phyloP scores from a whole-genome alignment of 1,284 basidiomycete genomes.

The Pyrrhoderma lamaoense region DNA sequence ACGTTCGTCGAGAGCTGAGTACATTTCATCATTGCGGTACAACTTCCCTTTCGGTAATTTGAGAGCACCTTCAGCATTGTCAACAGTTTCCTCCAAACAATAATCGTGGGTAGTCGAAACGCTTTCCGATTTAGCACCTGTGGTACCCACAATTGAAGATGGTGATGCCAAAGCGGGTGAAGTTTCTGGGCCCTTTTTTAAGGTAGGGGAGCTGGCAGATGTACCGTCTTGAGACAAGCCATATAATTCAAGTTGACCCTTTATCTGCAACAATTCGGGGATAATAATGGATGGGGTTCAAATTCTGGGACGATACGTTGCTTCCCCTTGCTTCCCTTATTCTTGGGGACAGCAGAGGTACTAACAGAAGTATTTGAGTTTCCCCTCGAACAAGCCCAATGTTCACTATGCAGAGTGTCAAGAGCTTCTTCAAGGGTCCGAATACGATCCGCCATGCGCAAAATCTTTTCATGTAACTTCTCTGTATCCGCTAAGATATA shows the following conservation, averaged over 20 bases:
- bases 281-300: constrained; percentile 22
- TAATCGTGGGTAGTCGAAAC: too few species aligned
- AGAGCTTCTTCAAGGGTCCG: constrained; percentile 8
- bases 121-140: too few species aligned
- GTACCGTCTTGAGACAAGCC: not conserved
- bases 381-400: constrained; percentile 1
- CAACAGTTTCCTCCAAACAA: too few species aligned
- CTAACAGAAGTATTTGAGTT: not conserved
- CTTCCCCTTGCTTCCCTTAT: too few species aligned
- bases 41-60: not conserved
- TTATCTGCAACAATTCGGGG: constrained; percentile 23
- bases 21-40: not conserved
- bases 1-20: too few species aligned
- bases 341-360: not conserved
- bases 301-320: too few species aligned
- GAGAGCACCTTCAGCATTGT: not conserved
- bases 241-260: constrained; percentile 16
- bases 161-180: too few species aligned
- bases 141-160: too few species aligned
- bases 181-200: too few species aligned
- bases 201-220: too few species aligned
- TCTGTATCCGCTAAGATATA: constrained; percentile 22
- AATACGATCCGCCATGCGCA: constrained; percentile 18
- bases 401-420: constrained; percentile 4
- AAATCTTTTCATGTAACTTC: constrained; percentile 20